Evolutionary conservation across 2,329 filamentous ascomycete genomes (phyloP).

Genomic region (Stagonosporopsis tanaceti): DNA sequence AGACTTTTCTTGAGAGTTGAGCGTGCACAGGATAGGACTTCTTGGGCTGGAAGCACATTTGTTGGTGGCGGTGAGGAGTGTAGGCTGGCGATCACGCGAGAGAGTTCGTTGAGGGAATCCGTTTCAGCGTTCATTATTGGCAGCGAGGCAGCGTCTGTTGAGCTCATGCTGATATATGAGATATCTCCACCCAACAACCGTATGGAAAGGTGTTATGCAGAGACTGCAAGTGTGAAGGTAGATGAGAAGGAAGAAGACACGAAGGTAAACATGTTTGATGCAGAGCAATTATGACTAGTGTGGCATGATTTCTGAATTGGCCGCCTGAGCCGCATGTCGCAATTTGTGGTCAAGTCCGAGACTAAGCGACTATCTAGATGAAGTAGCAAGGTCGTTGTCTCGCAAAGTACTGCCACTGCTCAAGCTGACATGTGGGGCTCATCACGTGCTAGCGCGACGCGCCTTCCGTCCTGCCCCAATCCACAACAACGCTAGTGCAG

Average conservation of each 20-base stretch:
- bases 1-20: conserved; percentile 49
- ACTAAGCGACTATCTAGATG: not conserved
- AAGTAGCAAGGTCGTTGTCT: not conserved
- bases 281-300: not conserved
- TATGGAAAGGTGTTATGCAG: not conserved
- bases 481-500: conserved; percentile 31
- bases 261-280: not conserved
- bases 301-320: not conserved
- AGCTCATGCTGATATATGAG: not conserved
- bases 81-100: conserved; percentile 34
- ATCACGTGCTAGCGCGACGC: conserved; percentile 36
- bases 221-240: not conserved
- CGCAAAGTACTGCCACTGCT: conserved; percentile 17
- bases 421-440: conserved; percentile 6
- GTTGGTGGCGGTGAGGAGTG: conserved; percentile 28
- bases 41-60: conserved; percentile 47
- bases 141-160: not conserved
- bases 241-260: not conserved
- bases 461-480: not conserved
- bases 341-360: not conserved
- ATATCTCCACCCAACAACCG: not conserved
- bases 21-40: conserved; percentile 42
- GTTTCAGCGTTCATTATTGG: conserved; percentile 24
- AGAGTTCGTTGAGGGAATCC: conserved; percentile 30
- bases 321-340: not conserved